Evolutionary conservation across 2,329 filamentous ascomycete species (phyloP).

Genomic region (Pseudocercospora crystallina): DNA sequence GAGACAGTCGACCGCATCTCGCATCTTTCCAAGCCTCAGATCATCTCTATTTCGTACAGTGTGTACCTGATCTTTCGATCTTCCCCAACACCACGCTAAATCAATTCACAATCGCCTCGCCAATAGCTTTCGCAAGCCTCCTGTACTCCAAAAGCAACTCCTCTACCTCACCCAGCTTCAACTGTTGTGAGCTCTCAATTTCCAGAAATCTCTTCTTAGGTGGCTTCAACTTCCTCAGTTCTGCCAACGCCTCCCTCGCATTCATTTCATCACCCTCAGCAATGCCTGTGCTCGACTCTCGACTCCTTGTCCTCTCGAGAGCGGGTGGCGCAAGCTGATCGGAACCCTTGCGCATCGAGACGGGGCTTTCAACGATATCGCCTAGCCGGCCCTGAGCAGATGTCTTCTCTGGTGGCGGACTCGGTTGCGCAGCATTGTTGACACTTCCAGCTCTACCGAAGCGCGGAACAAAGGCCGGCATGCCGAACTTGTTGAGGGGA

Average conservation of each 20-base stretch:
- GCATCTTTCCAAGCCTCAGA: too few relatives aligned
- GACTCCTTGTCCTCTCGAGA: conserved; percentile 14
- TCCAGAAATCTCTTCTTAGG: conserved; percentile 50
- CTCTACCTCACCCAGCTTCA: conserved; percentile 50
- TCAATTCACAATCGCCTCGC: conserved; percentile 39
- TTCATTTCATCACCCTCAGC: conserved; percentile 38
- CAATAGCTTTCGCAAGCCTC: conserved; percentile 45
- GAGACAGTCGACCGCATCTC: too few relatives aligned
- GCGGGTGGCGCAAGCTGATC: conserved; percentile 4
- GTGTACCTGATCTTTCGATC: too few relatives aligned
- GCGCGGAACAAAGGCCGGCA: conserved; percentile 34
- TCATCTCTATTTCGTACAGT: too few relatives aligned
- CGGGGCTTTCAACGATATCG: conserved; percentile 28
- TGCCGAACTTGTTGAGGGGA: conserved; percentile 37
- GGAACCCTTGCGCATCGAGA: conserved; percentile 13
- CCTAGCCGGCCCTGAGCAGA: conserved; percentile 29
- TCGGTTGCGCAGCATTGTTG: conserved; percentile 11
- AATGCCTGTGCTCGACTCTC: conserved; percentile 11
- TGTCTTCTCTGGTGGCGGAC: conserved; percentile 20
- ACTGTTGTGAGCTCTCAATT: conserved; percentile 44
- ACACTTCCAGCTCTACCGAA: conserved; percentile 34
- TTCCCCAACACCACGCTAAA: not conserved
- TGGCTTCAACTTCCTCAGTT: conserved; percentile 46
- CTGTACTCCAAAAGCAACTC: conserved; percentile 41
- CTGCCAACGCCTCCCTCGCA: conserved; percentile 46